Base-by-base conservation (phyloP, 164 flowering plant genomes). In the Litsea cubeba region DNA sequence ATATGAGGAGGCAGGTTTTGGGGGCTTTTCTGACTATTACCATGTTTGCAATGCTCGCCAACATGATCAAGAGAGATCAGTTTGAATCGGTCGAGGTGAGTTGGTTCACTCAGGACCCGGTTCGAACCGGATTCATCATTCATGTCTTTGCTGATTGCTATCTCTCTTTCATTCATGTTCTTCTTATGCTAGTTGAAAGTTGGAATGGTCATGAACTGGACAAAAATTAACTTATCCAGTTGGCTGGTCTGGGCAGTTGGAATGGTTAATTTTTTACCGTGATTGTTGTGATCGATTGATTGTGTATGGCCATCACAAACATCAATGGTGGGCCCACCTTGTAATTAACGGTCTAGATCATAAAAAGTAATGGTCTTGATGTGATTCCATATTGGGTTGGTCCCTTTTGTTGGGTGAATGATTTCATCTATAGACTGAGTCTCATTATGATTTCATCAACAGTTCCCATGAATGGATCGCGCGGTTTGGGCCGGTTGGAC, bases 31-130 rank as follows among this genome's bases (percentile, higher is more conserved):
- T 96, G n/a, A 96, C 99, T 0, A 17, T 92, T 4, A 80, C 94
- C 24, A 96, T 96, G 99, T 96, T 96, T 72, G 90, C 85, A 32
- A 91, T 94, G 98, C 93, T 96, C 23, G 97, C 84, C 5, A 79
- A 94, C 72, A 96, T 92, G 99, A 88, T 96, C 81, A 92, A 92
- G 80, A 82, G 88, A 62, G 98, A 96, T 76, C 95, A 96, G 78
- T 91, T 92, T 77, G 81, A 79, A 50, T 28, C 76, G 7, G 71
- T 51, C 25, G 70, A 79, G 65, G 75, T 72, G 24, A 66, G 64
- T 28, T 7, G 12, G 20, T 10, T 3, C 28, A 20, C 64, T 32
- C 46, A 23, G 11, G 5, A 11, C 24, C 65, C 30, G 14, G 25
- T n/a, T 24, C 24, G 65, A 62, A 62, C 22, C 25, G 18, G 1